Percentiles rank a stretch among this genome's conserved stretches.
These are phyloP conservation scores for Termitomyces sp. DNA, from an alignment of 768 basidiomycete species.

Conservation along the genomic window DNA sequence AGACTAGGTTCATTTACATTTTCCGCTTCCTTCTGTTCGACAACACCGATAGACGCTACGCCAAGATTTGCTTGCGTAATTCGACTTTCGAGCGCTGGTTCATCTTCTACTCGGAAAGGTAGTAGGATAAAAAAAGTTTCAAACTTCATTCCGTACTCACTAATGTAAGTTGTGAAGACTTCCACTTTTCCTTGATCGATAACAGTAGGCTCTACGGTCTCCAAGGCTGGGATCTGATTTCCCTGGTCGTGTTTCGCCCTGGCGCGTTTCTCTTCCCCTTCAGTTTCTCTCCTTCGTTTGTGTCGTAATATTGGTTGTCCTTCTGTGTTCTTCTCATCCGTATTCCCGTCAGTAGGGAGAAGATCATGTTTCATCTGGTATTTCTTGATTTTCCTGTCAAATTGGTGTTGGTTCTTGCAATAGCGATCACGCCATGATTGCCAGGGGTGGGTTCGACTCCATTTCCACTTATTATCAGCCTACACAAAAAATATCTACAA, in stretches of 20 bases:
- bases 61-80: neutral
- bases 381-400: neutral
- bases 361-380: conserved; percentile 1
- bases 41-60: neutral
- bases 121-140: neutral
- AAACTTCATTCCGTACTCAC: neutral
- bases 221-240: neutral
- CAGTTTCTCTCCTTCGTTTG: conserved; percentile 10
- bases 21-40: neutral
- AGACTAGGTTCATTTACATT: neutral
- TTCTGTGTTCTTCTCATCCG: neutral
- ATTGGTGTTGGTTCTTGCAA: conserved; percentile 28
- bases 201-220: neutral
- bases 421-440: conserved; percentile 67
- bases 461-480: conserved; percentile 40
- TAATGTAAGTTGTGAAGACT: neutral
- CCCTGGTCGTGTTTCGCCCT: neutral
- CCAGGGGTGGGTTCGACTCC: conserved; percentile 48
- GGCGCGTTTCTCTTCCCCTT: conserved; percentile 4
- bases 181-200: neutral
- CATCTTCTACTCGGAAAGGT: neutral
- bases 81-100: neutral
- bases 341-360: neutral
- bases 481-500: conserved; percentile 15
- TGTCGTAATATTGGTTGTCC: neutral